Conservation (phyloP, 2,329 filamentous ascomycete species). For the Aspergillus sp. region DNA sequence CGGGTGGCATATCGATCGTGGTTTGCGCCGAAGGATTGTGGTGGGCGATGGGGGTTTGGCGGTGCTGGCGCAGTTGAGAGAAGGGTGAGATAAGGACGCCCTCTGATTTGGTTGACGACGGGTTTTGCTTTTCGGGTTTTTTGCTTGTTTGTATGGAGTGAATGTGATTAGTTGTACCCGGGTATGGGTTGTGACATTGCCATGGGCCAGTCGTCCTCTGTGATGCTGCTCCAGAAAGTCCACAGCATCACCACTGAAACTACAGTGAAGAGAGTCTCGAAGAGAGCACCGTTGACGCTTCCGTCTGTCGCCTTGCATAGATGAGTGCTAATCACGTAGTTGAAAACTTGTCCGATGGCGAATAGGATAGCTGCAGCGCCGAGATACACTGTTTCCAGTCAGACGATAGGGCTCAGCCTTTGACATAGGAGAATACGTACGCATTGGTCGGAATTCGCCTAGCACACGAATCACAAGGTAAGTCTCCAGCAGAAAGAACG, state of each 20-base stretch:
- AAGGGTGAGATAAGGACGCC: not conserved
- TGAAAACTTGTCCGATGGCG: constrained; percentile 91
- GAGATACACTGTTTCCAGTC: constrained; percentile 68
- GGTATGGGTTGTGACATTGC: constrained; percentile 35
- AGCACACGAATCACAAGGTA: constrained; percentile 84
- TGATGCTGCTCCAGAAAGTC: constrained; percentile 99
- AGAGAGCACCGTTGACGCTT: constrained; percentile 90
- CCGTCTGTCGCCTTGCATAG: constrained; percentile 83
- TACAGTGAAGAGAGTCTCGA: constrained; percentile 91
- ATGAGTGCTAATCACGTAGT: constrained; percentile 89
- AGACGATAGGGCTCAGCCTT: not conserved
- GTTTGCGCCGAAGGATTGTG: constrained; percentile 12
- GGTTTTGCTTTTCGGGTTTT: not conserved
- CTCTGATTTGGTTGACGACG: not conserved
- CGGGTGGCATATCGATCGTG: constrained; percentile 11
- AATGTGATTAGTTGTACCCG: constrained; percentile 34
- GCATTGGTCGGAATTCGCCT: constrained; percentile 88
- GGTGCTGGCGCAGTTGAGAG: not conserved
- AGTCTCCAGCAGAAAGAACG: constrained; percentile 82
- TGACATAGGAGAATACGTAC: constrained; percentile 49
- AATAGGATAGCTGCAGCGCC: constrained; percentile 76
- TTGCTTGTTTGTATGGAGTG: not conserved
- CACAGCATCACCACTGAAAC: constrained; percentile 81
- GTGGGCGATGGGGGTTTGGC: not conserved
- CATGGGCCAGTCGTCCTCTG: constrained; percentile 94